Percentiles rank a stretch among this genome's conserved stretches.
phyloP scores from a whole-genome alignment of 805 yeast genomes.

The Candida vartiovaarae region DNA sequence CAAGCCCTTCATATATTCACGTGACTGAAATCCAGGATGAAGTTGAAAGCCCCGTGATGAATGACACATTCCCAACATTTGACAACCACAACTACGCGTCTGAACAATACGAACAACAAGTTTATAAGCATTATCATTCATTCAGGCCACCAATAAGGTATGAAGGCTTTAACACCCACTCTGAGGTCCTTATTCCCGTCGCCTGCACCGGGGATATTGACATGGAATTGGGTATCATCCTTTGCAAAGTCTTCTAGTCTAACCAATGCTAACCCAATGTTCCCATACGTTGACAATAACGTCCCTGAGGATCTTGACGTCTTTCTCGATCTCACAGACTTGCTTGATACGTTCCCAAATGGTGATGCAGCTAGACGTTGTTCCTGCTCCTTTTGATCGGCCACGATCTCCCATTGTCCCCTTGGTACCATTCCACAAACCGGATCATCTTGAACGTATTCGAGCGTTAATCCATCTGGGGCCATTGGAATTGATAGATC shows the following conservation, averaged over 20 bases:
- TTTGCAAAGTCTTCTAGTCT: conserved; percentile 37
- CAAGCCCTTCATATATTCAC: too few species aligned
- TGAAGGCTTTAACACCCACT: conserved; percentile 43
- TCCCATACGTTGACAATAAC: conserved; percentile 47
- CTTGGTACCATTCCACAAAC: conserved; percentile 8
- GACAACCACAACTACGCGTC: too few species aligned
- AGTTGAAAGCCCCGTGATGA: too few species aligned
- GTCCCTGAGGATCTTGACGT: conserved; percentile 42
- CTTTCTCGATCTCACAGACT: not conserved
- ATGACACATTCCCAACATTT: too few species aligned
- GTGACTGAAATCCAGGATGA: too few species aligned
- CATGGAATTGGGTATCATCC: conserved; percentile 27
- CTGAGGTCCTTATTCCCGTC: conserved; percentile 16
- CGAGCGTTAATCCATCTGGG: conserved; percentile 11
- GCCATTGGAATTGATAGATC: conserved; percentile 4
- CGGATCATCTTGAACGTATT: conserved; percentile 10
- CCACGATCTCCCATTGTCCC: conserved; percentile 15
- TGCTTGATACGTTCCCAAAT: conserved; percentile 24
- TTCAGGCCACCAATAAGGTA: conserved; percentile 75
- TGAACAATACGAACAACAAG: not conserved
- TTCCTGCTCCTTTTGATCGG: conserved; percentile 19
- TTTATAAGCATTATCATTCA: not conserved
- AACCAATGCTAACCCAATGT: conserved; percentile 61
- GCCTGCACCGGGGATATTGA: conserved; percentile 24
- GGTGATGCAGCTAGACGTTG: conserved; percentile 39